A percentile compares a stretch with the other conserved stretches of the same genome.
phyloP scores from a whole-genome alignment of 345 rosid species.

The Aethionema arabicum region DNA sequence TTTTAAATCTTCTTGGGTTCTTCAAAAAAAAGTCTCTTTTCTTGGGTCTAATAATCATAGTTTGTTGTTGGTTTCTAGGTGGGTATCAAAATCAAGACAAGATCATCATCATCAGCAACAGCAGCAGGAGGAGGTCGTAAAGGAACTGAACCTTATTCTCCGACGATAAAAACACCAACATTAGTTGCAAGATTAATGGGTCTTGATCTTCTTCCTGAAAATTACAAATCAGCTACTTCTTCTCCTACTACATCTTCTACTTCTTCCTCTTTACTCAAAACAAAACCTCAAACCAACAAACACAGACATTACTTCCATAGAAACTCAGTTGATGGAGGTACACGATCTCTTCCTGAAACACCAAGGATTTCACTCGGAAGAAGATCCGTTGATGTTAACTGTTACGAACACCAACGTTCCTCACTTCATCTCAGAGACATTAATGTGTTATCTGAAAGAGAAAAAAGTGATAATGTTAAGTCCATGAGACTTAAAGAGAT shows the following conservation, averaged over 20 bases:
- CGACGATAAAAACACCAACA: slow-evolving; percentile 74
- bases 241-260: slow-evolving; percentile 43
- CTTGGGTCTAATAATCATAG: slow-evolving; percentile 21
- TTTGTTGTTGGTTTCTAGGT: slow-evolving; percentile 38
- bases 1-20: slow-evolving; percentile 33
- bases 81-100: slow-evolving; percentile 72
- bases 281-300: slow-evolving; percentile 30
- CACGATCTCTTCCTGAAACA: slow-evolving; percentile 79
- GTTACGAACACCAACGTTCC: slow-evolving; percentile 53
- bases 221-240: slow-evolving; percentile 46
- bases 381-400: slow-evolving; percentile 62
- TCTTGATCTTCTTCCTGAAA: slow-evolving; percentile 80
- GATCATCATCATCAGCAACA: slow-evolving; percentile 32
- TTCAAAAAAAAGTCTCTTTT: slow-evolving; percentile 22
- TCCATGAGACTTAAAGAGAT: slow-evolving; percentile 50
- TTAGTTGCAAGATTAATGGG: slow-evolving; percentile 95
- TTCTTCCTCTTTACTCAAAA: slow-evolving; percentile 17
- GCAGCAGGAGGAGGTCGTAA: slow-evolving; percentile 4
- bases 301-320: slow-evolving; percentile 40
- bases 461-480: slow-evolving; percentile 32
- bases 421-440: slow-evolving; percentile 72
- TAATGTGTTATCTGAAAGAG: slow-evolving; percentile 26
- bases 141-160: slow-evolving; percentile 45
- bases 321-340: slow-evolving; percentile 46
- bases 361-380: slow-evolving; percentile 79